These are phyloP conservation scores for Salvia miltiorrhiza DNA, from an alignment of 257 asterid species.

Conservation along the genomic window DNA sequence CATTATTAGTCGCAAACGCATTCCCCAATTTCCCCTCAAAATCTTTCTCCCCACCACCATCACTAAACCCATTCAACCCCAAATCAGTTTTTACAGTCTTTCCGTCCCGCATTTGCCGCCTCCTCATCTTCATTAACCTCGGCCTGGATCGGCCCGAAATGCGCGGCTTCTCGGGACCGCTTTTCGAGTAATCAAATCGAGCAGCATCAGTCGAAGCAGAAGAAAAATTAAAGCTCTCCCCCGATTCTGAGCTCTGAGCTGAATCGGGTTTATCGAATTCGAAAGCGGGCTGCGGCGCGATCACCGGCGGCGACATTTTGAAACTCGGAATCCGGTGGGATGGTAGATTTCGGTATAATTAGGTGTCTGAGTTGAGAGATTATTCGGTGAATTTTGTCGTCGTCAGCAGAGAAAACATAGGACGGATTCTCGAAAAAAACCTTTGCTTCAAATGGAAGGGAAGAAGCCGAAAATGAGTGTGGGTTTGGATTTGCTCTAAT, in stretches of 20 bases:
- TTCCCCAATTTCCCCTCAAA: slow-evolving; percentile 17
- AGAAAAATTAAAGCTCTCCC: slow-evolving; percentile 28
- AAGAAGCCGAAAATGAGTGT: background rate
- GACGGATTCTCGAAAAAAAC: background rate
- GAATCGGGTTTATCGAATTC: slow-evolving; percentile 31
- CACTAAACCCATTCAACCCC: slow-evolving; percentile 35
- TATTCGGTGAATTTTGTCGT: background rate
- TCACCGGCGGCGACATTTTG: slow-evolving; percentile 36
- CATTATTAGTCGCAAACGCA: slow-evolving; percentile 22
- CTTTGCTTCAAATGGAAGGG: slow-evolving; percentile 22
- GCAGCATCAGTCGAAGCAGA: slow-evolving; percentile 21
- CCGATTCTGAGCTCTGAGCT: slow-evolving; percentile 7
- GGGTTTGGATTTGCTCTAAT: background rate
- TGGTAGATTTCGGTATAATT: slow-evolving; percentile 12
- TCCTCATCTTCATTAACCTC: slow-evolving; percentile 51
- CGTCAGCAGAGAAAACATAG: background rate
- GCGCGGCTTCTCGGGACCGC: slow-evolving; percentile 26
- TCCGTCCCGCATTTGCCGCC: slow-evolving; percentile 34
- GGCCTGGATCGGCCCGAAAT: slow-evolving; percentile 46
- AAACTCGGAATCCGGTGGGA: slow-evolving; percentile 19
- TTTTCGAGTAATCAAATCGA: slow-evolving; percentile 31
- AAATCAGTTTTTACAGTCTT: slow-evolving; percentile 26
- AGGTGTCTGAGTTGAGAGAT: slow-evolving; percentile 9
- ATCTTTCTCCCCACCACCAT: slow-evolving; percentile 20
- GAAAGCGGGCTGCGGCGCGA: slow-evolving; percentile 17